Evolutionary conservation across 257 asterid species (phyloP).

Genomic region (Dorcoceras hygrometricum): DNA sequence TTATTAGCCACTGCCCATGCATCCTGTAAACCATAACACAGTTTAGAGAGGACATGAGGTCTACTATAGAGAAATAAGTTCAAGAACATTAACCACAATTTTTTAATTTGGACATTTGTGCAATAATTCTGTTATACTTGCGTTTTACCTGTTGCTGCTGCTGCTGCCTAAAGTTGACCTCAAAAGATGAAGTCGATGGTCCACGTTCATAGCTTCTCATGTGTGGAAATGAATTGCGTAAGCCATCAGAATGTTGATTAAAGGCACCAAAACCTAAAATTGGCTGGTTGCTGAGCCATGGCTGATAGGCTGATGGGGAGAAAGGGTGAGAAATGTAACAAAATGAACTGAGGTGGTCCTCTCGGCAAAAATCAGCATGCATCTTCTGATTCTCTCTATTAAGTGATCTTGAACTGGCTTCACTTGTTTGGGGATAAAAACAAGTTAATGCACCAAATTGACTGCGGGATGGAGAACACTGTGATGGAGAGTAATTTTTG

Average conservation of each 20-base stretch:
- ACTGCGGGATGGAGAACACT: constrained; percentile 32
- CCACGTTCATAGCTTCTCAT: constrained; percentile 33
- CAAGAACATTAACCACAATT: background rate
- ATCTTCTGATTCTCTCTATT: constrained; percentile 35
- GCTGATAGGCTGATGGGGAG: constrained; percentile 44
- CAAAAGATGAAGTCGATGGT: constrained; percentile 37
- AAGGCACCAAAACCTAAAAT: constrained; percentile 30
- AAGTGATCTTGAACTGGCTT: constrained; percentile 35
- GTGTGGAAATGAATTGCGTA: constrained; percentile 38
- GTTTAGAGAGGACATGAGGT: background rate
- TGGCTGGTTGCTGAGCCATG: constrained; percentile 39
- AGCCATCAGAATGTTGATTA: constrained; percentile 36
- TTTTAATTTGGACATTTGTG: background rate
- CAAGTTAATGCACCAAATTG: constrained; percentile 33
- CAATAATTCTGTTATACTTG: background rate
- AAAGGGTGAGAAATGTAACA: constrained; percentile 44
- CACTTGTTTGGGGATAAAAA: constrained; percentile 45
- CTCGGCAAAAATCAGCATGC: constrained; percentile 39
- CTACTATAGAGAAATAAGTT: constrained; percentile 3
- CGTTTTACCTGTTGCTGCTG: constrained; percentile 43
- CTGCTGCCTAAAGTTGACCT: constrained; percentile 38
- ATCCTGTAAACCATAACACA: constrained; percentile 33
- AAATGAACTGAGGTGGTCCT: constrained; percentile 52
- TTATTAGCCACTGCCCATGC: constrained; percentile 33
- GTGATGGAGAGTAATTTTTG: constrained; percentile 27